Percentiles rank a stretch among this genome's conserved stretches.
These are phyloP conservation scores for Boletus tomentosulus DNA, from an alignment of 768 basidiomycete genomes.

Conservation along the genomic window DNA sequence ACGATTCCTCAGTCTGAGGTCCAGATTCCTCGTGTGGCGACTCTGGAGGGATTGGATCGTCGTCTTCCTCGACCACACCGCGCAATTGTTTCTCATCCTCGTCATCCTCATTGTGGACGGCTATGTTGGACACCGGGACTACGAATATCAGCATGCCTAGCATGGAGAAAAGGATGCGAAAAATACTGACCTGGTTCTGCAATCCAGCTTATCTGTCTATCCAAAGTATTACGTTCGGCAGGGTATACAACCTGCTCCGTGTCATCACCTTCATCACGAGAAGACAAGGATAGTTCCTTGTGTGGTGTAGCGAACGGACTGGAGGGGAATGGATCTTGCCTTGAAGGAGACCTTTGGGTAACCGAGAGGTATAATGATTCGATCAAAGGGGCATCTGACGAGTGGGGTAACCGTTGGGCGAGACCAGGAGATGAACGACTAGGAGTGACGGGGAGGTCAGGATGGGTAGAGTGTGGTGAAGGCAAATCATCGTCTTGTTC, in stretches of 20 bases:
- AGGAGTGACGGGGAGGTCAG: constrained; percentile 41
- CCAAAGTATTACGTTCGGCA: constrained; percentile 47
- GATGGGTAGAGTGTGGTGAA: constrained; percentile 34
- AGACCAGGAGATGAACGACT: constrained; percentile 32
- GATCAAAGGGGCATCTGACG: constrained; percentile 50
- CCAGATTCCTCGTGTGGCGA: constrained; percentile 47
- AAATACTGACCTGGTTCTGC: constrained; percentile 59
- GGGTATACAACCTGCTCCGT: constrained; percentile 60
- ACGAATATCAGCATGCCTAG: constrained; percentile 9
- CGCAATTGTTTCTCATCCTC: constrained; percentile 41
- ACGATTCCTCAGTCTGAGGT: constrained; percentile 47
- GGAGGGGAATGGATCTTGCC: constrained; percentile 57
- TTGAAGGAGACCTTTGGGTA: constrained; percentile 43
- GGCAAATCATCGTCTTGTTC: constrained; percentile 67
- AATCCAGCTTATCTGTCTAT: constrained; percentile 72
- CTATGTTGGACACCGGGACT: constrained; percentile 65
- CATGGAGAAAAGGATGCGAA: constrained; percentile 1
- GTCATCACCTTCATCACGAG: constrained; percentile 53
- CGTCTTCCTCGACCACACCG: constrained; percentile 38
- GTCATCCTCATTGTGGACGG: constrained; percentile 50
- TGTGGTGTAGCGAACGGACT: constrained; percentile 73
- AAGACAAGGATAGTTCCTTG: constrained; percentile 51
- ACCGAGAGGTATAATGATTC: constrained; percentile 43
- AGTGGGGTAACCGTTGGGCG: constrained; percentile 40
- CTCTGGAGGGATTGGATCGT: constrained; percentile 48